phyloP scores from a whole-genome alignment of 176 grass and related monocot genomes.

The Poa pratensis region DNA sequence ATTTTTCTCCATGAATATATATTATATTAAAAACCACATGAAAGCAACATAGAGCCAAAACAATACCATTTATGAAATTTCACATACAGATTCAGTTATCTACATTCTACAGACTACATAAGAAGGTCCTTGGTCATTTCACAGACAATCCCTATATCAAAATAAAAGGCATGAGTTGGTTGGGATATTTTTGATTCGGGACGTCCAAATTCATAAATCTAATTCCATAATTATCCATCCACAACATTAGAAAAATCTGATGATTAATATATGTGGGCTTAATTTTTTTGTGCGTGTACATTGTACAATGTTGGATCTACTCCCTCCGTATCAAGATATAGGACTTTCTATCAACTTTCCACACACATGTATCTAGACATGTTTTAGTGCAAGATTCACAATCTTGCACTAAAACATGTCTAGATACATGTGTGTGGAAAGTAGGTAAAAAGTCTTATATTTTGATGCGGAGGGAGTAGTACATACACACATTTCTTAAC shows the following conservation, averaged over 20 bases:
- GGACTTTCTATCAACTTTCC: too few species aligned
- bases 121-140: neutral
- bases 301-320: conserved; percentile 2
- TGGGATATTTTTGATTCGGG: neutral
- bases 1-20: neutral
- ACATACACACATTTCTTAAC: conserved; percentile 9
- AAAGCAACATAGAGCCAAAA: neutral
- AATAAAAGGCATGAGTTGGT: neutral
- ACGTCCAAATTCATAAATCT: neutral
- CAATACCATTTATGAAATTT: conserved; percentile 12
- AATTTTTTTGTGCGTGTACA: neutral
- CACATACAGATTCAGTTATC: neutral
- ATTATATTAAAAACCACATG: neutral
- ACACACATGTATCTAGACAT: too few species aligned
- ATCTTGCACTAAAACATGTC: too few species aligned
- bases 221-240: neutral
- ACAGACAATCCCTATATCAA: neutral
- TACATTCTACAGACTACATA: neutral
- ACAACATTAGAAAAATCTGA: neutral
- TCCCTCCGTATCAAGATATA: too few species aligned
- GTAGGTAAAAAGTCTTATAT: too few species aligned
- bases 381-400: too few species aligned
- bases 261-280: neutral
- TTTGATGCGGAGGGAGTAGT: neutral
- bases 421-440: too few species aligned